These are phyloP conservation scores for Phaeosphaeriaceae sp. DNA, from an alignment of 2,329 filamentous ascomycete genomes.

Conservation along the genomic window DNA sequence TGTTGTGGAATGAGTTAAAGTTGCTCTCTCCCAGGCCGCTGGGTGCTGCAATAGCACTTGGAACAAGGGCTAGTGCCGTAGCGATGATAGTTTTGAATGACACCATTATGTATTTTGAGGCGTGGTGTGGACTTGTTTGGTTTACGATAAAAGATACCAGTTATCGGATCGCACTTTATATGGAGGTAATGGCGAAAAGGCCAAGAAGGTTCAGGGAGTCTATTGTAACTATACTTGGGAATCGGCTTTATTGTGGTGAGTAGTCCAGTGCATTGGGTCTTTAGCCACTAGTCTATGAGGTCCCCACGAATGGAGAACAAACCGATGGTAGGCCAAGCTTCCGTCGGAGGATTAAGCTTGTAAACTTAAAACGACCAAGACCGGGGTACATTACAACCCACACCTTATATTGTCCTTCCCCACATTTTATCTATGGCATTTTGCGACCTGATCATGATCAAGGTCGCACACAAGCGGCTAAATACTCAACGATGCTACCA, in stretches of 20 bases:
- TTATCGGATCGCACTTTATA: constrained; percentile 9
- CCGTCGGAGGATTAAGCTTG: constrained; percentile 10
- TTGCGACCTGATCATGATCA: constrained; percentile 1
- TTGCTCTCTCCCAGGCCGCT: constrained; percentile 1
- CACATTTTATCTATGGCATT: constrained; percentile 10
- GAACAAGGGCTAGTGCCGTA: constrained; percentile 14
- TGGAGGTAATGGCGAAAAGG: neutral
- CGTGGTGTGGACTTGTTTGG: neutral
- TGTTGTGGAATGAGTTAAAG: no score
- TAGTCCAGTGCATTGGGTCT: constrained; percentile 8
- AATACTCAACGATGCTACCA: constrained; percentile 7
- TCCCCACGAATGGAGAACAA: constrained; percentile 4
- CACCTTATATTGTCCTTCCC: constrained; percentile 10
- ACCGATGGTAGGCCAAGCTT: constrained; percentile 10
- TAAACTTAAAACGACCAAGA: constrained; percentile 14
- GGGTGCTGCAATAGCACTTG: constrained; percentile 14
- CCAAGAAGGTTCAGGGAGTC: constrained; percentile 4
- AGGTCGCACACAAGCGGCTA: constrained; percentile 11
- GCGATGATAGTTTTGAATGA: constrained; percentile 15
- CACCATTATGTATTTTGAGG: constrained; percentile 8
- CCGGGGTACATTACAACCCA: constrained; percentile 14
- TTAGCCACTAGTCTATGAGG: constrained; percentile 17
- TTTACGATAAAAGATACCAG: neutral
- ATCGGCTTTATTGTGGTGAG: constrained; percentile 9
- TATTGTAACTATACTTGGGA: constrained; percentile 3